Conservation (phyloP, 805 yeast species). For the Teunomyces kruisii region DNA sequence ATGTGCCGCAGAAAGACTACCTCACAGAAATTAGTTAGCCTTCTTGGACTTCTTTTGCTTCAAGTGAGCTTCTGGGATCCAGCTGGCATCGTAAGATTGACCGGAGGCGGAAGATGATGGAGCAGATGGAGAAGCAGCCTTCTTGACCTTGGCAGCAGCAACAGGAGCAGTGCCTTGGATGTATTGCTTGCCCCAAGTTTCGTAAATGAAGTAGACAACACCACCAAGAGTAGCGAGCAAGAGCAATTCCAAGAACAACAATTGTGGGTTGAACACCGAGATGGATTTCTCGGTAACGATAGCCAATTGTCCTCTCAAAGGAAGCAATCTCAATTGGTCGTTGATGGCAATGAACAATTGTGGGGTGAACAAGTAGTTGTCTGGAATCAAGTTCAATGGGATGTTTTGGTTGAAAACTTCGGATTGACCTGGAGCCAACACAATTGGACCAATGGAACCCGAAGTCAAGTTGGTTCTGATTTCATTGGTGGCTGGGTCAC, state of each 20-base stretch:
- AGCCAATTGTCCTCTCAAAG: slow-evolving; percentile 58
- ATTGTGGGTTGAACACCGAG: slow-evolving; percentile 71
- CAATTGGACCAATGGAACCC: slow-evolving; percentile 60
- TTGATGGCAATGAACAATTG: slow-evolving; percentile 52
- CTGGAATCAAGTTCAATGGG: slow-evolving; percentile 57
- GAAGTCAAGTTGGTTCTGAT: slow-evolving; percentile 62
- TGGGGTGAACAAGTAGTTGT: slow-evolving; percentile 60
- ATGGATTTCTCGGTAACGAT: slow-evolving; percentile 62
- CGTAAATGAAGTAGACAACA: slow-evolving; percentile 42
- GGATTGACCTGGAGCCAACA: slow-evolving; percentile 49
- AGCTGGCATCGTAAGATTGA: slow-evolving; percentile 4
- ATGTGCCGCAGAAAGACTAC: too few species aligned
- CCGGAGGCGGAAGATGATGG: not conserved
- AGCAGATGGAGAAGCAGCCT: slow-evolving; percentile 19
- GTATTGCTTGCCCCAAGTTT: slow-evolving; percentile 46
- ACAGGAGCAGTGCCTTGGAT: slow-evolving; percentile 39
- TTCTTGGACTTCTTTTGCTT: slow-evolving; percentile 11
- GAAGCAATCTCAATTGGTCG: slow-evolving; percentile 52
- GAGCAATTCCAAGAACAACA: slow-evolving; percentile 60
- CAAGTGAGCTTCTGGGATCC: slow-evolving; percentile 13
- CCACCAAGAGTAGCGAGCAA: slow-evolving; percentile 28
- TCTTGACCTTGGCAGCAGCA: slow-evolving; percentile 21
- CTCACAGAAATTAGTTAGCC: slow-evolving; percentile 1
- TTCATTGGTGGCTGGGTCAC: slow-evolving; percentile 53
- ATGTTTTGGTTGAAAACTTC: slow-evolving; percentile 57